Percentiles rank a stretch among this genome's conserved stretches.
phyloP scores from a whole-genome alignment of 2,329 filamentous ascomycete genomes.

The Exutisphaerella laricina region DNA sequence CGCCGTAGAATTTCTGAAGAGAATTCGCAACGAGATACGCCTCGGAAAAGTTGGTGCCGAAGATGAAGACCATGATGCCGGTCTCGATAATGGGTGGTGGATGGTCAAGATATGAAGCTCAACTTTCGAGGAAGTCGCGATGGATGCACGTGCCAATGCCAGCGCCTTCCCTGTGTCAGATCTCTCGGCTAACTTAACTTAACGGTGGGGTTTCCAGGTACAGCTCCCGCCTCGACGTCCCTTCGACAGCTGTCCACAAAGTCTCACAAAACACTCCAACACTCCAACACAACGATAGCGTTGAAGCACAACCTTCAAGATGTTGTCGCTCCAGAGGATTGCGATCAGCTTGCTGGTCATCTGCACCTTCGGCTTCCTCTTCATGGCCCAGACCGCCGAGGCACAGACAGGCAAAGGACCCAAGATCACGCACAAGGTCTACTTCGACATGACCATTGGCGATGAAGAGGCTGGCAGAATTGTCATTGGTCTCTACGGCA shows the following conservation, averaged over 20 bases:
- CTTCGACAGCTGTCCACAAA: too few relatives aligned
- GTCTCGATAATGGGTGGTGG: slow-evolving; percentile 1
- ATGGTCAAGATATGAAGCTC: not conserved
- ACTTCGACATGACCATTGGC: slow-evolving; percentile 75
- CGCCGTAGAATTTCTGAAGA: slow-evolving; percentile 79
- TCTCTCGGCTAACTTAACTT: too few relatives aligned
- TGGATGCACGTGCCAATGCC: too few relatives aligned
- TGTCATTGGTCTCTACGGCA: slow-evolving; percentile 79
- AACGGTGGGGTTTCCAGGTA: too few relatives aligned
- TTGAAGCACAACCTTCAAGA: slow-evolving; percentile 41
- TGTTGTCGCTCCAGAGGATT: slow-evolving; percentile 70
- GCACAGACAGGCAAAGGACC: slow-evolving; percentile 76
- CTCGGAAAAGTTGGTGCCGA: slow-evolving; percentile 82
- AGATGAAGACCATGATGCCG: slow-evolving; percentile 54
- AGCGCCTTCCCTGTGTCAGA: too few relatives aligned
- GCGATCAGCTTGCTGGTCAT: slow-evolving; percentile 69
- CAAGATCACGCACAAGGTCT: slow-evolving; percentile 55
- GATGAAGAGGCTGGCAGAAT: slow-evolving; percentile 69
- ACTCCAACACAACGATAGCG: not conserved
- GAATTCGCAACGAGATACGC: slow-evolving; percentile 63
- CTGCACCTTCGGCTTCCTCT: slow-evolving; percentile 65
- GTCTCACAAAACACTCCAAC: too few relatives aligned
- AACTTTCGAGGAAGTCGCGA: too few relatives aligned
- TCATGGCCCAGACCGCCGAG: slow-evolving; percentile 68
- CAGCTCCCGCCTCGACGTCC: too few relatives aligned